phyloP scores from a whole-genome alignment of 139 green algal species.

The Deuterostichococcus epilithicus region DNA sequence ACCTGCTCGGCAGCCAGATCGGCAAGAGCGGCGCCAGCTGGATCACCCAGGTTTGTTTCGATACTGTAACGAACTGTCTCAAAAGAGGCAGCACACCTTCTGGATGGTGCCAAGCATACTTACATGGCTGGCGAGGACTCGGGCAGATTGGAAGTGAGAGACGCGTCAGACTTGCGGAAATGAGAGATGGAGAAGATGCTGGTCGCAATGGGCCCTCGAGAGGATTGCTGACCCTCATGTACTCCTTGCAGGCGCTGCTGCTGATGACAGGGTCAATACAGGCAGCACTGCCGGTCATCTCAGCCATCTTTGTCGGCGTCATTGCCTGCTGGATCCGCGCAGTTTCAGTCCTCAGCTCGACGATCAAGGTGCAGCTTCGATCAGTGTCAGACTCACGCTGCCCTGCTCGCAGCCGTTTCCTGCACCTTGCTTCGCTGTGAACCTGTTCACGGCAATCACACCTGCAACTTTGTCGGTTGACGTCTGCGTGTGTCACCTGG shows the following conservation, averaged over 20 bases:
- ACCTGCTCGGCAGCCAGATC: conserved; percentile 77
- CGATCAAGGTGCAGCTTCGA: conserved; percentile 26
- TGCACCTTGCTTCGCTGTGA: no score
- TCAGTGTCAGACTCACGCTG: not conserved
- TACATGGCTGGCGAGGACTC: not conserved
- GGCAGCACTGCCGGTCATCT: conserved; percentile 52
- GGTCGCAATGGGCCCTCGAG: not conserved
- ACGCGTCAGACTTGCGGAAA: conserved; percentile 10
- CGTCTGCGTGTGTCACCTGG: no score
- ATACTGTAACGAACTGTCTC: not conserved
- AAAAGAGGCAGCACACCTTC: conserved; percentile 6
- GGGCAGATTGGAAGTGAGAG: conserved; percentile 1
- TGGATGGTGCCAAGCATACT: conserved; percentile 6
- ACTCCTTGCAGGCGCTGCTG: conserved; percentile 41
- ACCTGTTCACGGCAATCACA: no score
- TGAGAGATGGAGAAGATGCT: not conserved
- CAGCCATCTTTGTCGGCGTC: conserved; percentile 40
- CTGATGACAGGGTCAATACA: conserved; percentile 50
- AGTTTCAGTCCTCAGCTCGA: conserved; percentile 29
- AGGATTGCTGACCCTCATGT: not conserved
- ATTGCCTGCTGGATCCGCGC: conserved; percentile 53
- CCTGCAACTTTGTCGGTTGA: no score
- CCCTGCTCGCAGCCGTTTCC: no score
- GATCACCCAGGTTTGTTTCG: conserved; percentile 34
- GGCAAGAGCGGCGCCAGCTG: conserved; percentile 66